Base-by-base conservation (phyloP, 345 rosid species). In the Atalantia buxifolia region DNA sequence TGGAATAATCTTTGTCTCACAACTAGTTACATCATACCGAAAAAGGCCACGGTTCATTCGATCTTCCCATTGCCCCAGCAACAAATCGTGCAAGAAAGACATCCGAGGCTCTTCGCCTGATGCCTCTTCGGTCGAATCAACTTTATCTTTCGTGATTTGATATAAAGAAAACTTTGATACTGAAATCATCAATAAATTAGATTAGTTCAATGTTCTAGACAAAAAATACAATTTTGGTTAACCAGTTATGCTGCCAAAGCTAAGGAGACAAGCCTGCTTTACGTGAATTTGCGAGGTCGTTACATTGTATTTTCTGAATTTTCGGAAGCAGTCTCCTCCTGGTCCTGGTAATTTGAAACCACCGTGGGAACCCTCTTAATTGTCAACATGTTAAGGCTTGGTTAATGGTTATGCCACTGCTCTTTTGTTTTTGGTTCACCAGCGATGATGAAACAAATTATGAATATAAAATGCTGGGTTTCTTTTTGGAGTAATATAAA, bases 41-140 rank as follows among this genome's bases (percentile, higher is more conserved):
- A 88, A 90, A 9, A 88, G 85, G 9, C 90, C 88, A 33, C 68
- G 76, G 50, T 78, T 84, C 86, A 85, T 78, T 31, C 89, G 84
- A 4, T 86, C 87, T 71, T 86, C 88, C 93, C 93, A 88, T 84
- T 90, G 78, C 40, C 70, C 80, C 56, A 85, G 76, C 69, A 85
- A 55, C 65, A 85, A 42, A 60, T 66, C 55, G 3, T 69, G 67
- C 65, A 61, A 25, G 66, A 69, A 66, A 45, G 69, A 73, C 3
- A 14, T 56, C 71, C 27, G 74, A 61, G 81, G 75, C 53, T 27
- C 64, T 28, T 65, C 36, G 13, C 76, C 78, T 59, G 28, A 78
- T 77, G 71, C 72, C 75, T 69, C 42, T 74, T 38, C 65, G 10
- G 7, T 19, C 24, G 75, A 76, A 78, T 69, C 50, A 40, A 62